Evolutionary conservation across 306 rosid species (phyloP).

Genomic region (Trifolium subterraneum): DNA sequence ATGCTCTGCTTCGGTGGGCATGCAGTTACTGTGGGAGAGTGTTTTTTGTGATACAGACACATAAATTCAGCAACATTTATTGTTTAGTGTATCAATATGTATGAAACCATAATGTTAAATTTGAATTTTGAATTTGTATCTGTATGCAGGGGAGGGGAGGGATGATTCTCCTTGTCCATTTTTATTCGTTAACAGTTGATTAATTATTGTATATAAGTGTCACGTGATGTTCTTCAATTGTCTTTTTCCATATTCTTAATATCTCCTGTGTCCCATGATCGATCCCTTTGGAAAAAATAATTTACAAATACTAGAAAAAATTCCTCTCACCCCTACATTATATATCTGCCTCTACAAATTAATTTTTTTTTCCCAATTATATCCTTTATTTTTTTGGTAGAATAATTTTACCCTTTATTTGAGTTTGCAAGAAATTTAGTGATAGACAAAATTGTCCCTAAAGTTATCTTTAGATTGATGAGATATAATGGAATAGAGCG

Average conservation of each 20-base stretch:
- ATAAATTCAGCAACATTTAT: constrained; percentile 38
- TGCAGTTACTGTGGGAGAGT: constrained; percentile 35
- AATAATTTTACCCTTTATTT: no score
- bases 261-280: background rate
- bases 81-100: constrained; percentile 9
- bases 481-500: no score
- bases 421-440: no score
- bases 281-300: background rate
- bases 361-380: no score
- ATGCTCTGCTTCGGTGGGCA: background rate
- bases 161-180: constrained; percentile 2
- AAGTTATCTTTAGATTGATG: no score
- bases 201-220: background rate
- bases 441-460: no score
- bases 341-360: no score
- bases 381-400: no score
- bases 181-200: constrained; percentile 15
- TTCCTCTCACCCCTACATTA: no score
- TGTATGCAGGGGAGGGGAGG: no score
- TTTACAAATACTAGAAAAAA: background rate
- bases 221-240: constrained; percentile 56
- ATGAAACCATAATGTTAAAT: constrained; percentile 22
- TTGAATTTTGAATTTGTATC: constrained; percentile 45
- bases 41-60: constrained; percentile 49
- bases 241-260: constrained; percentile 14